phyloP scores from a whole-genome alignment of 441 rosid species.

The Pelargonium australe region DNA sequence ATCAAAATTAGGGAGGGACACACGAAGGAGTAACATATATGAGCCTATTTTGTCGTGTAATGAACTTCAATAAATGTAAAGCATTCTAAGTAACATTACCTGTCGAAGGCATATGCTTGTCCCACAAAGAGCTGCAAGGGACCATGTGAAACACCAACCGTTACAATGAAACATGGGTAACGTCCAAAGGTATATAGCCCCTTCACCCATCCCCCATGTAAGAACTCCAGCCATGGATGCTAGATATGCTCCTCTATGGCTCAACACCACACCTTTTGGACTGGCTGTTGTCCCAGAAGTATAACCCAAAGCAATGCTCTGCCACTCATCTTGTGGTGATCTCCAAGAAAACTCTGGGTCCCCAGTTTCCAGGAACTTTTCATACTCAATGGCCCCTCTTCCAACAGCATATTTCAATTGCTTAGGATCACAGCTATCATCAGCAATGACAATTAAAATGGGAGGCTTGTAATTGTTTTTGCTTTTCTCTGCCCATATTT shows the following conservation, averaged over 20 bases:
- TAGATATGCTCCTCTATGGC: constrained; percentile 79
- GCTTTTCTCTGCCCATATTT: constrained; percentile 44
- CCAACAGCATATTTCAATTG: constrained; percentile 45
- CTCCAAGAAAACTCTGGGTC: constrained; percentile 65
- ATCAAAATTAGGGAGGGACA: background rate
- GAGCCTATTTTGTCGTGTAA: too few species aligned
- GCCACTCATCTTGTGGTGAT: constrained; percentile 92
- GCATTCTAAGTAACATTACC: constrained; percentile 30
- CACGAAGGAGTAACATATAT: too few species aligned
- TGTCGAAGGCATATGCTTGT: constrained; percentile 84
- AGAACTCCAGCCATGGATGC: constrained; percentile 60
- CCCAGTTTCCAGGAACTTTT: constrained; percentile 59
- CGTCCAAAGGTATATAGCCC: constrained; percentile 83
- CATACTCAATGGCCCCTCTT: constrained; percentile 70
- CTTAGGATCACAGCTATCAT: constrained; percentile 58
- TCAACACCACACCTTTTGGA: constrained; percentile 78
- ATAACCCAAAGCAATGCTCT: constrained; percentile 78
- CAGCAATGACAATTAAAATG: constrained; percentile 64
- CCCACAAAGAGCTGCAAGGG: constrained; percentile 72
- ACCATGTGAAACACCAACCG: constrained; percentile 91
- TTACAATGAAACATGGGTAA: constrained; percentile 91
- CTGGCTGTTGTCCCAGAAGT: constrained; percentile 91
- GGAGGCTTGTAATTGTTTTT: constrained; percentile 46
- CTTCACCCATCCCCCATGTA: constrained; percentile 81
- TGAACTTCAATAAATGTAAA: background rate